Percentiles rank a stretch among this genome's conserved stretches.
These are phyloP conservation scores for Penicillium cinerascens DNA, from an alignment of 495 filamentous ascomycete species.

Conservation along the genomic window DNA sequence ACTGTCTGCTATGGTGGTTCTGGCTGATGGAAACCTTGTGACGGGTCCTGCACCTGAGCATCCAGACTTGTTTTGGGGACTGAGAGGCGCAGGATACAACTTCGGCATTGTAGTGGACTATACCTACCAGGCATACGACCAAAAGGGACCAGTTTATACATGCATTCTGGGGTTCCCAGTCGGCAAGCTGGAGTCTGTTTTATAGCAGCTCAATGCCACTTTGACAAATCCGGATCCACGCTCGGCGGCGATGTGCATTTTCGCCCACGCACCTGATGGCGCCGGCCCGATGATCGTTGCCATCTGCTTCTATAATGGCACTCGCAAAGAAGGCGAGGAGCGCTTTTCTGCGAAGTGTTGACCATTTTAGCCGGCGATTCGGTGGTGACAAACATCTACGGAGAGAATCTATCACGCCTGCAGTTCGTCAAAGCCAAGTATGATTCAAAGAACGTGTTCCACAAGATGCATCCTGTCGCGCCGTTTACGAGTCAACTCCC, in stretches of 20 bases:
- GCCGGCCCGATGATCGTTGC: constrained; percentile 37
- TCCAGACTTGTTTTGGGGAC: constrained; percentile 46
- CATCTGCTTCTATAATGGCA: constrained; percentile 51
- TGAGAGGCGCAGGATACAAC: constrained; percentile 46
- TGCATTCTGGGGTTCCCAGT: constrained; percentile 44
- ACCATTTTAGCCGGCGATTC: constrained; percentile 29
- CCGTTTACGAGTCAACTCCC: background rate
- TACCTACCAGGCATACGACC: constrained; percentile 43
- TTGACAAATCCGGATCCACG: constrained; percentile 28
- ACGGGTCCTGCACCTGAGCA: constrained; percentile 37
- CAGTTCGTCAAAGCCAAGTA: constrained; percentile 49
- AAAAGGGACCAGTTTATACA: constrained; percentile 42
- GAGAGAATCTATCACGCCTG: constrained; percentile 43
- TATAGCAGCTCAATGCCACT: constrained; percentile 39
- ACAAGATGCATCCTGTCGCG: constrained; percentile 37
- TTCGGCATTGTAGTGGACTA: constrained; percentile 49
- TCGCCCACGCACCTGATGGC: constrained; percentile 33
- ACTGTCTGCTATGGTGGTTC: constrained; percentile 44
- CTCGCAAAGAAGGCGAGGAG: constrained; percentile 34
- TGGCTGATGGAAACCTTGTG: constrained; percentile 46
- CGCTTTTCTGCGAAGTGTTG: constrained; percentile 29
- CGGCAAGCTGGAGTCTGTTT: constrained; percentile 35
- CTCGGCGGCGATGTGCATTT: constrained; percentile 37
- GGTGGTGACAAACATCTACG: constrained; percentile 37
- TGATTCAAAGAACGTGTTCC: constrained; percentile 54